Base-by-base conservation (phyloP, 306 rosid species). In the Phaseolus lunatus region DNA sequence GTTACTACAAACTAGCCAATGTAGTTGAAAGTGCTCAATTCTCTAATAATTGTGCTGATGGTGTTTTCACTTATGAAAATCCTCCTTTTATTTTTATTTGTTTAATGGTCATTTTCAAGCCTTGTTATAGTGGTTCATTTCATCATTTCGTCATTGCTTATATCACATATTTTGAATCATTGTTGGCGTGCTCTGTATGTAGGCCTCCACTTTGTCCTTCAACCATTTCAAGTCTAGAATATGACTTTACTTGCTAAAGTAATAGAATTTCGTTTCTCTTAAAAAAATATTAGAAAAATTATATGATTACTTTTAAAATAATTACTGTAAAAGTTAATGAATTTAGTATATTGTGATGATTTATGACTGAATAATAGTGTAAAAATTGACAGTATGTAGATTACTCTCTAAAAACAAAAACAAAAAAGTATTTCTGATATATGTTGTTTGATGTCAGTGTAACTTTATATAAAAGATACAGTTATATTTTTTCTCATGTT, bases 81-180 rank as follows among this genome's bases (percentile, higher is more conserved):
- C 68, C 3, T 29, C 22, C 3, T 16, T 41, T 59, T 33, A 18
- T 11, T 24, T 3, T 59, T 50, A 0, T 2, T 58, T 14, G 2
- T 41, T 43, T 16, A 64, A 56, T 45, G 20, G 76, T 82, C 82
- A 4, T 66, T 78, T 72, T 72, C 72, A 50, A 35, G 75, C 27
- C 11, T 76, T 52, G 49, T 41, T 47, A 65, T 77, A 77, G 79
- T 65, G 76, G 72, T 78, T 72, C 86, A 80, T 66, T 78, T 77
- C 72, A 66, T 44, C 82, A 72, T 72, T 72, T 78, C 80, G 86
- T 82, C 83, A 82, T 57, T 82, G 86, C 86, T 78, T 66, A 82
- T 23, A 67, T 82, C 83, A 82, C 45, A 14, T 49, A 9, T 65
- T 65, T 33, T 50, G 49, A 82, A 82, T 71, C 56, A 77, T 77